These are phyloP conservation scores for Fistulina hepatica DNA, from an alignment of 1,284 basidiomycete genomes.

Conservation along the genomic window DNA sequence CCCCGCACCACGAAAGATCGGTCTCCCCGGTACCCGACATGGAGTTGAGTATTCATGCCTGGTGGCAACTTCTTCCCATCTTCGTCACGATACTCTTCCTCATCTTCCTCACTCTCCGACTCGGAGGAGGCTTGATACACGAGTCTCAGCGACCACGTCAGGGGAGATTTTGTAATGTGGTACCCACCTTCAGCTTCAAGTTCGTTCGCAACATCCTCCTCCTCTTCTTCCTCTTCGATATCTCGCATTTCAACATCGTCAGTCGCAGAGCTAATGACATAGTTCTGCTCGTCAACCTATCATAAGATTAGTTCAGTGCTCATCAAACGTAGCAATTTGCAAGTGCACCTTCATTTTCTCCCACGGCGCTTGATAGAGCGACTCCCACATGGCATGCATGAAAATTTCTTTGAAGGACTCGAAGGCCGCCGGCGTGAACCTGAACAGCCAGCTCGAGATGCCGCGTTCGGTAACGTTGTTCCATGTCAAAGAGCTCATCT, in stretches of 20 bases:
- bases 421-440: slow-evolving; percentile 59
- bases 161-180: background rate
- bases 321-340: background rate
- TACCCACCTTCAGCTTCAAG: slow-evolving; percentile 51
- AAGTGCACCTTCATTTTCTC: slow-evolving; percentile 73
- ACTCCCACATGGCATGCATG: slow-evolving; percentile 74
- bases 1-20: slow-evolving; percentile 94
- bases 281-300: slow-evolving; percentile 64
- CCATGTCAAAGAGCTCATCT: slow-evolving; percentile 74
- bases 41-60: no score
- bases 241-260: slow-evolving; percentile 85
- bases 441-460: slow-evolving; percentile 73
- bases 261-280: slow-evolving; percentile 56
- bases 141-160: background rate
- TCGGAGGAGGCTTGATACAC: slow-evolving; percentile 2
- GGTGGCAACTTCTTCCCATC: slow-evolving; percentile 61
- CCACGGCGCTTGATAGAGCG: slow-evolving; percentile 67
- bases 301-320: slow-evolving; percentile 3
- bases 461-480: slow-evolving; percentile 59
- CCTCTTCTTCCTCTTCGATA: slow-evolving; percentile 59
- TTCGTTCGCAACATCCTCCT: slow-evolving; percentile 59
- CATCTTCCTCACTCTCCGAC: slow-evolving; percentile 33
- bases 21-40: slow-evolving; percentile 94
- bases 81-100: slow-evolving; percentile 41
- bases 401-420: slow-evolving; percentile 57